These are phyloP conservation scores for Leccinum fuscescens DNA, from an alignment of 1,284 basidiomycete genomes.

Conservation along the genomic window DNA sequence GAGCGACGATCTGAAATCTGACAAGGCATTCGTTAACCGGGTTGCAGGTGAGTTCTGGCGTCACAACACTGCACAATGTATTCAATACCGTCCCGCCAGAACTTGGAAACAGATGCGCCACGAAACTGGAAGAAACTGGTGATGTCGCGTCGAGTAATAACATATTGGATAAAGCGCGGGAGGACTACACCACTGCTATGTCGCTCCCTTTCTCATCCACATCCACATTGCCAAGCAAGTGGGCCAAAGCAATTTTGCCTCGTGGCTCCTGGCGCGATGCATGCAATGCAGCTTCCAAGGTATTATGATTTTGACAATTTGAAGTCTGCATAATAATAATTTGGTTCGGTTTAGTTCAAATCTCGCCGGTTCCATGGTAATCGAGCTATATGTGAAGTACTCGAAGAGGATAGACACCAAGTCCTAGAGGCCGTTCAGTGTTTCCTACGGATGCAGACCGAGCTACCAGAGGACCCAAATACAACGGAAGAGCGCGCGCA, in stretches of 20 bases:
- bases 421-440: background rate
- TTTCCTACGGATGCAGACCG: background rate
- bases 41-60: background rate
- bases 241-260: background rate
- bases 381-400: slow-evolving; percentile 1
- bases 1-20: background rate
- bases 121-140: background rate
- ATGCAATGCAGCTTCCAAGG: background rate
- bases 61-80: background rate
- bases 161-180: background rate
- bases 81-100: background rate
- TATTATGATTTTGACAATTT: background rate
- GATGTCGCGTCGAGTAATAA: background rate
- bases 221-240: background rate
- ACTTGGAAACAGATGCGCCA: background rate
- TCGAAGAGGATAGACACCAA: background rate
- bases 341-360: background rate
- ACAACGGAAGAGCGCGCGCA: background rate
- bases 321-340: background rate
- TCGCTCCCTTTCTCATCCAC: background rate
- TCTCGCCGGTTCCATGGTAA: background rate
- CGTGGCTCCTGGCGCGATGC: background rate
- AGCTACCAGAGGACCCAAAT: background rate
- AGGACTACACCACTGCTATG: background rate
- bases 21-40: background rate